Evolutionary conservation across 768 basidiomycete species (phyloP), one percentile per base, ranked within the genome.

Genomic region (Pleurotus sapidus): DNA sequence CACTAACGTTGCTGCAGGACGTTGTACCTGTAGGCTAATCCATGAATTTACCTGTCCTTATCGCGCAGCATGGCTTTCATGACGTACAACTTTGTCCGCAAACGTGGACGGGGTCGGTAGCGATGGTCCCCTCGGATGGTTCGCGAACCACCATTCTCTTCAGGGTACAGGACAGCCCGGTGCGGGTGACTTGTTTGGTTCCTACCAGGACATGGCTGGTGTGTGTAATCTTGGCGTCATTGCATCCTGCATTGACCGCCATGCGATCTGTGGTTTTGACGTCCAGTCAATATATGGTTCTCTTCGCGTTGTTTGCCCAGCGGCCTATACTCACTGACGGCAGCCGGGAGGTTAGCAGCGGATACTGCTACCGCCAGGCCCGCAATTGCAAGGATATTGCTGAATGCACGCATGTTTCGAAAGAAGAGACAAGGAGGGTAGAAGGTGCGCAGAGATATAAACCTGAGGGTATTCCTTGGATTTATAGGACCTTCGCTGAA

Each of bases 1-100:
- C 57, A 3, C 18, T 49, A 2, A 50, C 47, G 8, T 39, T 49
- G 39, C 49, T 57, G 34, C 57, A 57, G 5, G 46, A 57, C 25
- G 47, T 48, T 14, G 48, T 39, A n/a, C 47, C 56, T 57, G 23
- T 30, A 18, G n/a, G 11, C 5, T 14, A 15, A 3, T 20, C 7
- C 20, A 2, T 20, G 23, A 48, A 25, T 2, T 4, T 18, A 48
- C 15, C 12, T 47, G n/a, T 2, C 15, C 23, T n/a, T 3, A 3
- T n/a, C 8, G 4, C 30, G 12, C 46, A 14, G 12, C 12, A 2
- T n/a, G n/a, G 27, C 27, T 34, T 50, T 27, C 1, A 50, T n/a
- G 3, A 50, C 51, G 18, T 11, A 54, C 51, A 54, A 5, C 18
- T 24, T 43, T 54, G 51, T 18, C 51, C 51, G 42, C 51, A 40